Conservation (phyloP, 352 stramenopile species). For the Pythium phragmiticola region DNA sequence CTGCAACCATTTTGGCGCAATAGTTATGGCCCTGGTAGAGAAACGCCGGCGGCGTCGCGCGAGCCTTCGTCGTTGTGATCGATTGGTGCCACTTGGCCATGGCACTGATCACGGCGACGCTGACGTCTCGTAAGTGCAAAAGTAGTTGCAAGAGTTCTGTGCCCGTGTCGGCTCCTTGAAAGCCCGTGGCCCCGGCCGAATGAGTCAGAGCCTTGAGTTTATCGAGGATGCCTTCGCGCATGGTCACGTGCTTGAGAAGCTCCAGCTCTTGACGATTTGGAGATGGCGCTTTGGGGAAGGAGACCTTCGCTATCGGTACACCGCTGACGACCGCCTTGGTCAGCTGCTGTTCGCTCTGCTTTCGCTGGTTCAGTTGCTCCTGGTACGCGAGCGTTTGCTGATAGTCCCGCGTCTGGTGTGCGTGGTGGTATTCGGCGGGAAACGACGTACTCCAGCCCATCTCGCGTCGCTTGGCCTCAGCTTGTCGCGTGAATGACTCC, state of each 20-base stretch:
- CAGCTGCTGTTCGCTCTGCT: conserved; percentile 26
- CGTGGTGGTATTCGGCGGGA: conserved; percentile 55
- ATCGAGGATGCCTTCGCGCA: conserved; percentile 58
- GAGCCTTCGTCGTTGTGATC: background rate
- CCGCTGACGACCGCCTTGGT: conserved; percentile 22
- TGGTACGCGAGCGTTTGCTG: conserved; percentile 63
- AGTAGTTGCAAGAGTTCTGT: conserved; percentile 64
- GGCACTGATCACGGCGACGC: conserved; percentile 49
- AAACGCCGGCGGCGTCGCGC: conserved; percentile 33
- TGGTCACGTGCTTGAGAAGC: conserved; percentile 54
- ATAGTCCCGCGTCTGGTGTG: conserved; percentile 37
- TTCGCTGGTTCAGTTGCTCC: conserved; percentile 37
- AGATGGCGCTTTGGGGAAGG: conserved; percentile 16
- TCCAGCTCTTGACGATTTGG: conserved; percentile 35
- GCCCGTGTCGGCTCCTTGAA: conserved; percentile 38
- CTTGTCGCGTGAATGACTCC: background rate
- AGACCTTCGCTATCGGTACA: background rate
- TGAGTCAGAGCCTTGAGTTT: conserved; percentile 46
- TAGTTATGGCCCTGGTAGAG: conserved; percentile 65
- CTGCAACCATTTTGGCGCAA: conserved; percentile 64
- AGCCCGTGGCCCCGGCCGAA: conserved; percentile 27
- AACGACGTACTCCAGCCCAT: conserved; percentile 74
- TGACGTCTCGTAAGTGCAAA: conserved; percentile 60
- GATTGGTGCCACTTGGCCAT: conserved; percentile 57
- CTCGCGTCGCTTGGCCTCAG: conserved; percentile 50